Base-by-base conservation (phyloP, 495 filamentous ascomycete genomes). In the Jackrogersella multiformis region DNA sequence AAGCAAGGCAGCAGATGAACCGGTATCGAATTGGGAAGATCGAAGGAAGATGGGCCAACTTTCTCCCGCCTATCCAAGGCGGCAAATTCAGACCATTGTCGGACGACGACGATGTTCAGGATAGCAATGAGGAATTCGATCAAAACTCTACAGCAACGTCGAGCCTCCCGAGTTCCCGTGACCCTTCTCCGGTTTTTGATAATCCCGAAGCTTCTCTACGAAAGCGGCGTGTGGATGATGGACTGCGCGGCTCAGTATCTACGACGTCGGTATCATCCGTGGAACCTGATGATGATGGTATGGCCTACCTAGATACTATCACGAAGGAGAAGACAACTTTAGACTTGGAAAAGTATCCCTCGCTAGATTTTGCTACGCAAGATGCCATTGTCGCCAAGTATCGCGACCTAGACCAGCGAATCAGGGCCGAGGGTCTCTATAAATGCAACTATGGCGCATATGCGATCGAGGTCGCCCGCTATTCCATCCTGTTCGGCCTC, bases 31-130 rank as follows among this genome's bases (percentile, higher is more conserved):
- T 99, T 74, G 95, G 95, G 42, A 84, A 84, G 64, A 85, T 97
- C 41, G 85, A 94, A 71, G 92, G 91, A 26, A 82, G 78, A 57
- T 99, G 95, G 95, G 79, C 82, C 55, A 97, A 97, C 74, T 97
- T 97, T 76, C 72, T 91, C 5, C 94, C 95, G 15, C 95, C 95
- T 5, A 92, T 99, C 48, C 96, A 98, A 75, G 94, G 94, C 53
- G 95, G 95, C 23, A 86, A 81, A 64, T 98, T 96, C 77, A 86
- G 91, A 64, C 77, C 80, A 3, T 85, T 86, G 56, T 69, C 73
- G 18, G 79, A 86, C 54, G 68, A 72, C 30, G 78, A 75, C 16
- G 72, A 73, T 12, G 66, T 73, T 13, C 73, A 78, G 20, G 77
- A 79, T 18, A 80, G 86, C 13, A 76, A 76, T 12, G 79, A 76